Base-by-base conservation (phyloP, 75 land plant genomes). In the Ceratopteris richardii region DNA sequence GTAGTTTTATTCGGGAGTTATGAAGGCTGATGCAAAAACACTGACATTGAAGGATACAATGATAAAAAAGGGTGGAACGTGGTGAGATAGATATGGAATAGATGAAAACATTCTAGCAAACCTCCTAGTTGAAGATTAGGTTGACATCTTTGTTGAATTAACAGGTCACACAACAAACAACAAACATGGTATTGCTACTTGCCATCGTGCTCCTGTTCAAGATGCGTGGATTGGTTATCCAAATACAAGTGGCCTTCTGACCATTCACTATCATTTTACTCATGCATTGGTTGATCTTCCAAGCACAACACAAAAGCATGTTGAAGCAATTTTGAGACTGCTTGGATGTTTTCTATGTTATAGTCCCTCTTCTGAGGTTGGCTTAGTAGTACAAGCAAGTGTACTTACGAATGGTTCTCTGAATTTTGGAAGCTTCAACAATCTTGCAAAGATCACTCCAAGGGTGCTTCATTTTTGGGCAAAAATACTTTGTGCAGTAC, bases 21-120 rank as follows among this genome's bases (percentile, higher is more conserved):
- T 94, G 29, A 94, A 94, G 98, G 87, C 83, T 28, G 98, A 94
- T 86, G 96, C 91, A n/a, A 94, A 94, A 73, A 94, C 98, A 1
- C 60, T 57, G 33, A 79, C 69, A 25, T 86, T 94, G 62, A 86
- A 61, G 44, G 96, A 90, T 0, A 77, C 63, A 58, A 96, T 94
- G 29, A 33, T 90, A 23, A 90, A 75, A 54, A 82, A 79, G 39
- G 96, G 98, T 61, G 98, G 98, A 2, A 23, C 68, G 11, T 94
- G 98, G 98, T 86, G 88, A 71, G 98, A 94, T 31, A 80, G 83
- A 24, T 94, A 90, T 83, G 98, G 98, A 1, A 76, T 90, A 62
- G 98, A 90, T 61, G 98, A 94, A 56, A 94, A 94, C 56, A 90
- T 83, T 56, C 88, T 94, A 36, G 98, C 98, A 1, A 67, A 54